Conservation (phyloP, 2,329 filamentous ascomycete genomes). For the Chaetoscypha palmicola region DNA sequence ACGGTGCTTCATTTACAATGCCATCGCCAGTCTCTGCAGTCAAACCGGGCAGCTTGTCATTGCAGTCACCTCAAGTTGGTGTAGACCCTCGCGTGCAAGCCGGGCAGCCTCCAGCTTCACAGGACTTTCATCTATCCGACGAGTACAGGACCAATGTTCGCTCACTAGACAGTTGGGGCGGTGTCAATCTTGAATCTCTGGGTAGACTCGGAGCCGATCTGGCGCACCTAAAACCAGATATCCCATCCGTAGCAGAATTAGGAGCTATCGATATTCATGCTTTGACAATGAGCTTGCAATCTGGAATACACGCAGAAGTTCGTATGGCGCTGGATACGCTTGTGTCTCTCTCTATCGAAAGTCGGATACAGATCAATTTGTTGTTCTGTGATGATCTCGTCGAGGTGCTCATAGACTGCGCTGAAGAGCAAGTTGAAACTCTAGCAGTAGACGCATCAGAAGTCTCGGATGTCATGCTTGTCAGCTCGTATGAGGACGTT, state of each 20-base stretch:
- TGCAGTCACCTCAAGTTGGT: conserved; percentile 24
- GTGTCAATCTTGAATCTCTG: conserved; percentile 61
- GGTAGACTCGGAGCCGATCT: conserved; percentile 54
- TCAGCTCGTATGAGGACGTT: conserved; percentile 83
- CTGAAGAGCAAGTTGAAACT: conserved; percentile 77
- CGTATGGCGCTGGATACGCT: conserved; percentile 82
- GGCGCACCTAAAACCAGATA: conserved; percentile 61
- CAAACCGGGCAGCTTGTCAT: conserved; percentile 22
- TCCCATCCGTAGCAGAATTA: conserved; percentile 69
- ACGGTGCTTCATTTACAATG: conserved; percentile 36
- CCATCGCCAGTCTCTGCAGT: conserved; percentile 38
- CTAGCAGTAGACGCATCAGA: conserved; percentile 80
- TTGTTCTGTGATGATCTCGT: conserved; percentile 79
- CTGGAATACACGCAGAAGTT: conserved; percentile 84
- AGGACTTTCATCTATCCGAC: conserved; percentile 20
- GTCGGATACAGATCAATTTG: conserved; percentile 55
- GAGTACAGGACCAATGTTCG: conserved; percentile 50
- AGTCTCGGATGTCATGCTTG: conserved; percentile 76
- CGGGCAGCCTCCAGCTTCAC: conserved; percentile 10
- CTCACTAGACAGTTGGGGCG: conserved; percentile 57
- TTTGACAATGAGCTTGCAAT: conserved; percentile 81
- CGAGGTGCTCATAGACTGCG: conserved; percentile 83
- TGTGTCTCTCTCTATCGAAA: conserved; percentile 55
- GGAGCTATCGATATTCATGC: conserved; percentile 87
- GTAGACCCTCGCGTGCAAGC: background rate